Conservation (phyloP, 305 asterid species). For the Solanum hybrid region DNA sequence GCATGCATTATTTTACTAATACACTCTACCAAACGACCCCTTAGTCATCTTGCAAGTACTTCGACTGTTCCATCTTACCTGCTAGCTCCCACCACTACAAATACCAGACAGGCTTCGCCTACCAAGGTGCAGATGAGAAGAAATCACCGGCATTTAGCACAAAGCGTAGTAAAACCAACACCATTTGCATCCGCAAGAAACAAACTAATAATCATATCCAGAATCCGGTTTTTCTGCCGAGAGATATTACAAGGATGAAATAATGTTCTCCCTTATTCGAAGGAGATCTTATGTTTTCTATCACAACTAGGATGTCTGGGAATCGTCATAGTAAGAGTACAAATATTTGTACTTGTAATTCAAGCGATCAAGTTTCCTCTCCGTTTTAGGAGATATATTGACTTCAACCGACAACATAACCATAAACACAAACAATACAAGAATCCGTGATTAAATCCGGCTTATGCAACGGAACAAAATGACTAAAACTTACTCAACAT, state of each 20-base stretch:
- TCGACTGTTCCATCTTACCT: neutral
- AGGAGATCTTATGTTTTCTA: neutral
- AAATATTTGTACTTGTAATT: neutral
- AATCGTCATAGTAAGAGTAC: neutral
- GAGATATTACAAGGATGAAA: neutral
- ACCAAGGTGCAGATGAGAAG: neutral
- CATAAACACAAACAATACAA: neutral
- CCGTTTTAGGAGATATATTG: neutral
- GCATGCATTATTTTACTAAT: neutral
- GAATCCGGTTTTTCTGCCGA: neutral
- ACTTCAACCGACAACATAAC: neutral
- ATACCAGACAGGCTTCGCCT: neutral
- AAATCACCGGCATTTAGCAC: neutral
- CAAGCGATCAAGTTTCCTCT: neutral
- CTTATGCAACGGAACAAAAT: neutral
- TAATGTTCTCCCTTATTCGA: neutral
- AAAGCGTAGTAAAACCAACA: neutral
- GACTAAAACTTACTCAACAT: neutral
- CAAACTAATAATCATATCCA: neutral
- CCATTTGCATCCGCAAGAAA: neutral
- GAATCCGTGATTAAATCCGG: neutral
- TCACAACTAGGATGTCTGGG: neutral
- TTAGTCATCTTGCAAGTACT: neutral
- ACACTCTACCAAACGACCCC: neutral
- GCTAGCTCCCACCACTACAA: neutral